These are phyloP conservation scores for Sugiyamaella grinbergsii DNA, from an alignment of 1,139 yeast species.

Conservation along the genomic window DNA sequence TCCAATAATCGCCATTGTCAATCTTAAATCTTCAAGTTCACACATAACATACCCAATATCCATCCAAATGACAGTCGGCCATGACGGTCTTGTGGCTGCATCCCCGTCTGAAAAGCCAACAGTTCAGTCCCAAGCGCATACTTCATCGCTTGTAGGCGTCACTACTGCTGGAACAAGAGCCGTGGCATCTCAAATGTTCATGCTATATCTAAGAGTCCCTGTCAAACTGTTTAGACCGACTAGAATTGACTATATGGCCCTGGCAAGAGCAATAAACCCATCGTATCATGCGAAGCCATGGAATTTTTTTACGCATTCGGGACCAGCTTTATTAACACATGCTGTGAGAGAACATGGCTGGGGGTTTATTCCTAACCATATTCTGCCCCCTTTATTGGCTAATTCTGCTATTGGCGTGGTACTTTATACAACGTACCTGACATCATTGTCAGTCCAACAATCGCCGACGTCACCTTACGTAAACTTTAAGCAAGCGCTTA, in stretches of 20 bases:
- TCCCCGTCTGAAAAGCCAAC: too few species aligned
- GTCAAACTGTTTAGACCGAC: slow-evolving; percentile 89
- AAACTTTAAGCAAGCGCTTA: slow-evolving; percentile 55
- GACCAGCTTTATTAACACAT: slow-evolving; percentile 65
- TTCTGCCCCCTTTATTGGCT: slow-evolving; percentile 83
- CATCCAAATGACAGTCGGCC: too few species aligned
- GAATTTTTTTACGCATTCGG: slow-evolving; percentile 71
- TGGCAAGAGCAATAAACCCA: slow-evolving; percentile 44
- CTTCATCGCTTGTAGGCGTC: too few species aligned
- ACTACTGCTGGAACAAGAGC: slow-evolving; percentile 87
- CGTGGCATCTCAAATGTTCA: slow-evolving; percentile 71
- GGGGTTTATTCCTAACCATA: slow-evolving; percentile 78
- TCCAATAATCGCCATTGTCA: too few species aligned
- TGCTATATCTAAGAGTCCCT: slow-evolving; percentile 74
- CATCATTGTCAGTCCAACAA: slow-evolving; percentile 33
- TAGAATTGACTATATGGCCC: slow-evolving; percentile 72
- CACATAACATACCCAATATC: too few species aligned
- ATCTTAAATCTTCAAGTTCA: too few species aligned
- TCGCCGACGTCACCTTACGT: slow-evolving; percentile 21
- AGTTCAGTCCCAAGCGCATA: too few species aligned
- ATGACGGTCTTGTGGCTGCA: too few species aligned
- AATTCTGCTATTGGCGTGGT: slow-evolving; percentile 64
- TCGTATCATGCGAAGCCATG: slow-evolving; percentile 54
- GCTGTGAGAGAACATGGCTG: slow-evolving; percentile 82
- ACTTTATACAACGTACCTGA: slow-evolving; percentile 75